These are phyloP conservation scores for Leucocoprinus birnbaumii DNA, from an alignment of 768 basidiomycete species.

Conservation along the genomic window DNA sequence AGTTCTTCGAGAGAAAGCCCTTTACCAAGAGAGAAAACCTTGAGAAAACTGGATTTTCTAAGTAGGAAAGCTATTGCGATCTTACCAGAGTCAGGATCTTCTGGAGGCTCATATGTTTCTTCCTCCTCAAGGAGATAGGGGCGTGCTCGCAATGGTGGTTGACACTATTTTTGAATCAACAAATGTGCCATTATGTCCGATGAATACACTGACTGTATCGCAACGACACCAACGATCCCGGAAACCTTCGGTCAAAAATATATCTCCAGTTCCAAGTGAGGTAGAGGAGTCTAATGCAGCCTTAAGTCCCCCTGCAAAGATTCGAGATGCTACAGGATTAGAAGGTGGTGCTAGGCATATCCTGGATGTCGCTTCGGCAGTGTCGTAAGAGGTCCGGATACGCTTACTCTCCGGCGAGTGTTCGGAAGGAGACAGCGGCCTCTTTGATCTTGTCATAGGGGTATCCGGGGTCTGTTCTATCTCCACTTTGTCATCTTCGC, in stretches of 20 bases:
- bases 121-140: conserved; percentile 73
- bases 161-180: conserved; percentile 43
- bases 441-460: conserved; percentile 38
- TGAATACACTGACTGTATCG: conserved; percentile 35
- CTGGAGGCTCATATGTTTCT: conserved; percentile 81
- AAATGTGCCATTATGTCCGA: conserved; percentile 1
- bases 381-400: conserved; percentile 24
- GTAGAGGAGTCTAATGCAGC: conserved; percentile 19
- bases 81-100: conserved; percentile 80
- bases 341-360: conserved; percentile 56
- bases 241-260: conserved; percentile 75
- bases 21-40: conserved; percentile 22
- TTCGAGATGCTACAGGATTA: conserved; percentile 41
- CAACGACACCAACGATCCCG: conserved; percentile 82
- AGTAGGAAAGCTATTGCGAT: not conserved
- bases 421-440: conserved; percentile 40
- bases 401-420: conserved; percentile 37
- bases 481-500: not conserved
- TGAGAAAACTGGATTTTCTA: not conserved
- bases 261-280: conserved; percentile 59
- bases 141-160: conserved; percentile 46
- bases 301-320: conserved; percentile 32
- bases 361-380: conserved; percentile 17
- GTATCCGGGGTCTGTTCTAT: conserved; percentile 20
- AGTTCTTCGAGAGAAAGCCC: conserved; percentile 81